phyloP scores from a whole-genome alignment of 2,329 filamentous ascomycete species.

The Sphaerulina musiva region DNA sequence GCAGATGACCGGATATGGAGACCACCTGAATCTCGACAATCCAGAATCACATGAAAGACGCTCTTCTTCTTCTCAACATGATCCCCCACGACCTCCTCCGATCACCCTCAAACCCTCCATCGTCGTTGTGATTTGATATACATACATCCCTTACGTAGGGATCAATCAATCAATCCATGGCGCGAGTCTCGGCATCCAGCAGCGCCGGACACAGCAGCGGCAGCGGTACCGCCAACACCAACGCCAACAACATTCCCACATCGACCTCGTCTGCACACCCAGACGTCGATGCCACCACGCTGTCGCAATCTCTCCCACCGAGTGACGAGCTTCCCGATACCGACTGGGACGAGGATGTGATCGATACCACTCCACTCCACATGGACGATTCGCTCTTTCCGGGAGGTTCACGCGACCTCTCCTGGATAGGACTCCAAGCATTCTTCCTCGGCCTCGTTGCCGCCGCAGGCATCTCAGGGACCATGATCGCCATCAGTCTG shows the following conservation, averaged over 20 bases:
- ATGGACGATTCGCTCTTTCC: conserved; percentile 36
- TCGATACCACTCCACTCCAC: conserved; percentile 13
- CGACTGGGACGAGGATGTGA: conserved; percentile 10
- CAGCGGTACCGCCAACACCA: conserved; percentile 6
- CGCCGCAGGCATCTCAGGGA: conserved; percentile 31
- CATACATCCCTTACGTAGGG: no score
- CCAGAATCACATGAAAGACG: conserved; percentile 8
- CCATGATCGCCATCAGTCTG: conserved; percentile 19
- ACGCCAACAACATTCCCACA: background rate
- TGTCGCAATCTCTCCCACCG: background rate
- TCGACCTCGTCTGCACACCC: background rate
- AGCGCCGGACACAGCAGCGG: conserved; percentile 15
- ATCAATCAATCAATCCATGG: conserved; percentile 14
- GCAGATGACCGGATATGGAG: conserved; percentile 11
- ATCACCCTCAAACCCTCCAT: background rate
- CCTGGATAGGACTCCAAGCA: conserved; percentile 43
- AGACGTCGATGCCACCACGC: background rate
- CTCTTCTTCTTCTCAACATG: background rate
- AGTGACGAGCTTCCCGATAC: conserved; percentile 2
- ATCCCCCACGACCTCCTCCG: background rate
- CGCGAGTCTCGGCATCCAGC: conserved; percentile 23
- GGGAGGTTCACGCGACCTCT: conserved; percentile 40
- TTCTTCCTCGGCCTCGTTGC: conserved; percentile 41
- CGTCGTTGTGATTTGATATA: no score
- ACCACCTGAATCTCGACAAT: conserved; percentile 1